These are phyloP conservation scores for Acorus calamus DNA, from an alignment of 106 monocot species.

Conservation along the genomic window DNA sequence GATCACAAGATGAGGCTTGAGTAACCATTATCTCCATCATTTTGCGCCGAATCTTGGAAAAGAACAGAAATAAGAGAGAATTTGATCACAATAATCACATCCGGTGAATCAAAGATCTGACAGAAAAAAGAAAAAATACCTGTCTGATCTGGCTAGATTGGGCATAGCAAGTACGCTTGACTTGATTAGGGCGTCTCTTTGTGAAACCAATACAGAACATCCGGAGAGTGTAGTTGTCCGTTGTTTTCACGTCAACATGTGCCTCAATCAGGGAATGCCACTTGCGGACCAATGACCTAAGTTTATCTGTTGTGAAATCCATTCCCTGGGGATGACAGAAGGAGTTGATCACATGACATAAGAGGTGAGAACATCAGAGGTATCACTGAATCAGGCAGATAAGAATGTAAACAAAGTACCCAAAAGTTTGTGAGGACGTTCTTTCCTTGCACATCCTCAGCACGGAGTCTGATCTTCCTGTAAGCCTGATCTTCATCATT, in stretches of 20 bases:
- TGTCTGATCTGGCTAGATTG: conserved; percentile 24
- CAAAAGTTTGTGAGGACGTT: conserved; percentile 94
- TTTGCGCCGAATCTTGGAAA: conserved; percentile 17
- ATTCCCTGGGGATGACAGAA: conserved; percentile 41
- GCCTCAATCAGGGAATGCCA: conserved; percentile 91
- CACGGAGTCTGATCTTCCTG: conserved; percentile 82
- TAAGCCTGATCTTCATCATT: conserved; percentile 85
- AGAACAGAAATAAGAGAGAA: not conserved
- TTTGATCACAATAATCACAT: not conserved
- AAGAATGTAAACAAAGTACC: conserved; percentile 26
- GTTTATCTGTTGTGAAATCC: conserved; percentile 83
- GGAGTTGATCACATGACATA: not conserved
- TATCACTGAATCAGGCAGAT: not conserved
- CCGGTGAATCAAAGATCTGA: not conserved
- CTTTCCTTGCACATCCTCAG: conserved; percentile 84
- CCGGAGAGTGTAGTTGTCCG: conserved; percentile 20
- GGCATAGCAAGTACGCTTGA: conserved; percentile 14
- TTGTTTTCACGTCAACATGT: conserved; percentile 94
- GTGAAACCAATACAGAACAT: conserved; percentile 24
- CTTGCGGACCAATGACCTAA: conserved; percentile 71
- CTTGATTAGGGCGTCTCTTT: conserved; percentile 20
- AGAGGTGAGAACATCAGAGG: not conserved
- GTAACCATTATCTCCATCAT: conserved; percentile 23
- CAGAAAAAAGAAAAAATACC: conserved; percentile 4
- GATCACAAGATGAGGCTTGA: conserved; percentile 19